Percentiles rank a stretch among this genome's conserved stretches.
Conservation (phyloP, 768 basidiomycete genomes). For the Plicaturopsis crispa region DNA sequence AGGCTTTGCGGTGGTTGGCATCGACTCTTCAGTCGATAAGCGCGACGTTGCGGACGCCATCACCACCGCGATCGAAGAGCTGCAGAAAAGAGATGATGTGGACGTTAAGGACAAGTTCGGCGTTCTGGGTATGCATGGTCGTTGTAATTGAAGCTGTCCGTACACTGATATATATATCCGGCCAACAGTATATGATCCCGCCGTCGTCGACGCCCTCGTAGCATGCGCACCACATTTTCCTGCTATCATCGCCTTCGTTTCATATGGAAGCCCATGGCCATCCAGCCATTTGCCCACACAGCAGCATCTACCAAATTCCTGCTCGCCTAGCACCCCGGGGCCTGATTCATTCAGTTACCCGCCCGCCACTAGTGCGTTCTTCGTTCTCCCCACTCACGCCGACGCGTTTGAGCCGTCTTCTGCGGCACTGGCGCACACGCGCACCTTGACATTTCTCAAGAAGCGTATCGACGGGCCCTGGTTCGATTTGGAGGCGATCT, state of each 20-base stretch:
- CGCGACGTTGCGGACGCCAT: constrained; percentile 21
- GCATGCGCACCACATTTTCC: constrained; percentile 14
- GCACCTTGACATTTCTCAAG: constrained; percentile 37
- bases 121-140: constrained; percentile 30
- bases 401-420: constrained; percentile 33
- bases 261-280: constrained; percentile 24
- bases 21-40: constrained; percentile 16
- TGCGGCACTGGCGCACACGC: constrained; percentile 37
- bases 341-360: too few relatives aligned
- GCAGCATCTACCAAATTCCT: too few relatives aligned
- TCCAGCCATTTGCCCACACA: too few relatives aligned
- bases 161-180: too few relatives aligned
- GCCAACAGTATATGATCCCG: constrained; percentile 20
- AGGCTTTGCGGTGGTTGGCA: constrained; percentile 38
- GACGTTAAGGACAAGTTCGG: constrained; percentile 37
- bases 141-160: too few relatives aligned
- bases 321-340: too few relatives aligned
- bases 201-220: constrained; percentile 27
- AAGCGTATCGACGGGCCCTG: constrained; percentile 39
- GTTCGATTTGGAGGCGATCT: constrained; percentile 53
- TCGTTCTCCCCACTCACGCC: constrained; percentile 33
- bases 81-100: constrained; percentile 27
- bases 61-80: constrained; percentile 23
- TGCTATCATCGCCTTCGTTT: constrained; percentile 18
- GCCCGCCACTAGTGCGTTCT: too few relatives aligned